Evolutionary conservation across 805 yeast species (phyloP), one percentile per base, ranked within the genome.

Genomic region (Metschnikowia santaceciliae): DNA sequence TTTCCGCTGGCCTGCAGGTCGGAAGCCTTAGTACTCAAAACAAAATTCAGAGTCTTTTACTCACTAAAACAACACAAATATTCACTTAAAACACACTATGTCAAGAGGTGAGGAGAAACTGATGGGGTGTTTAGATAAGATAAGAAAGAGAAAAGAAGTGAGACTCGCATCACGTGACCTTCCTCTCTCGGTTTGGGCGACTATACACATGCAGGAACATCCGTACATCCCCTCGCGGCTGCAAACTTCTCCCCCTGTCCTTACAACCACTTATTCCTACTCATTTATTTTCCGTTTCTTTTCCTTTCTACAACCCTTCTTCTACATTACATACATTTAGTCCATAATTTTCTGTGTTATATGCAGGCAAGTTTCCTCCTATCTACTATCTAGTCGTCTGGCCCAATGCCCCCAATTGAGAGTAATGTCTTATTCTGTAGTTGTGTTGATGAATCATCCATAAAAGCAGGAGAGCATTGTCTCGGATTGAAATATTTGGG

Each of bases 101-200:
- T 26, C 4, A 26, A 17, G 15, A 15, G 34, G 8, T 15, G 43
- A 15, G 15, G 19, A 6, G 36, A 37, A 37, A 35, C 23, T 42
- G 46, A 33, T 42, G 38, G 37, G 46, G 34, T 32, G 32, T 22
- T 42, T 49, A 53, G 56, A 53, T 54, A 51, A 54, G 55, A 48
- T 47, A 41, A 38, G 48, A 37, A 37, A 32, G 43, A 17, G 40
- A 37, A 46, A 38, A 36, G 42, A 36, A 10, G 19, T 37, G 44
- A 43, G 32, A 36, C 26, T 33, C 35, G 46, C 44, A 45, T 49
- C 52, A 49, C 46, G 50, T 49, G 52, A 40, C 40, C 17, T 23
- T 14, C 19, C 34, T 4, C 30, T 26, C 30, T 10, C 30, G 4
- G 11, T 8, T 8, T 26, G 30, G 30, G 30, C 30, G 11, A 26